Conservation (phyloP, 2,329 filamentous ascomycete genomes). For the Penicillium sp. region DNA sequence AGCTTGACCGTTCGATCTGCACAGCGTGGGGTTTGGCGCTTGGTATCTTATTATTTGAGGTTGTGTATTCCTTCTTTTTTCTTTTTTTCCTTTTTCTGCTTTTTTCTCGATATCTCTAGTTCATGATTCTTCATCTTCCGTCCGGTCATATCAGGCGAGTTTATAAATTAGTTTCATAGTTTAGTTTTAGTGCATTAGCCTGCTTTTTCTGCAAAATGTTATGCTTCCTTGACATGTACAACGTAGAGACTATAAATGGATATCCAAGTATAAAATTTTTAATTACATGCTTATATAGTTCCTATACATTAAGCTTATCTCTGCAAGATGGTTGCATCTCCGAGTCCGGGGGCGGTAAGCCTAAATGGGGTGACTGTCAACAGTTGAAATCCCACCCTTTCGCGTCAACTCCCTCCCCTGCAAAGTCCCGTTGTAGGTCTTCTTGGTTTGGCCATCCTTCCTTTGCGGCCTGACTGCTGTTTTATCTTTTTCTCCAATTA, state of each 20-base stretch:
- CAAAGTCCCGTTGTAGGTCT: conserved; percentile 3
- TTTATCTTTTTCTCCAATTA: conserved; percentile 2
- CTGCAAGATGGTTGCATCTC: conserved; percentile 5
- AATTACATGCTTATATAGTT: not conserved
- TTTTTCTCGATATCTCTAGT: not conserved
- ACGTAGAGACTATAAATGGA: not conserved
- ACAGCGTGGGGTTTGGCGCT: conserved; percentile 47
- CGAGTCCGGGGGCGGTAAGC: conserved; percentile 21
- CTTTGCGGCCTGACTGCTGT: conserved; percentile 5
- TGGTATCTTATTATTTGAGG: conserved; percentile 21
- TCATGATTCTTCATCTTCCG: not conserved
- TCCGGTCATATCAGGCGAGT: not conserved
- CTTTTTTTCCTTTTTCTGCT: not conserved
- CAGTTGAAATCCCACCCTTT: conserved; percentile 18
- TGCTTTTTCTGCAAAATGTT: not conserved
- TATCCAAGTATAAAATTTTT: not conserved
- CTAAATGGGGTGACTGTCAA: conserved; percentile 24
- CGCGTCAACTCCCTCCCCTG: conserved; percentile 5
- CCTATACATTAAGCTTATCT: conserved; percentile 9
- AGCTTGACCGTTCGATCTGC: conserved; percentile 34
- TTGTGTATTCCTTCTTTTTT: conserved; percentile 15
- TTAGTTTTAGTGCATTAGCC: conserved; percentile 11
- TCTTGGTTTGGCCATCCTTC: conserved; percentile 1
- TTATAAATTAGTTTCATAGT: not conserved
- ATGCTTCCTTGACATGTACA: not conserved